Base-by-base conservation (phyloP, 805 yeast genomes). In the Candida broadrunensis region DNA sequence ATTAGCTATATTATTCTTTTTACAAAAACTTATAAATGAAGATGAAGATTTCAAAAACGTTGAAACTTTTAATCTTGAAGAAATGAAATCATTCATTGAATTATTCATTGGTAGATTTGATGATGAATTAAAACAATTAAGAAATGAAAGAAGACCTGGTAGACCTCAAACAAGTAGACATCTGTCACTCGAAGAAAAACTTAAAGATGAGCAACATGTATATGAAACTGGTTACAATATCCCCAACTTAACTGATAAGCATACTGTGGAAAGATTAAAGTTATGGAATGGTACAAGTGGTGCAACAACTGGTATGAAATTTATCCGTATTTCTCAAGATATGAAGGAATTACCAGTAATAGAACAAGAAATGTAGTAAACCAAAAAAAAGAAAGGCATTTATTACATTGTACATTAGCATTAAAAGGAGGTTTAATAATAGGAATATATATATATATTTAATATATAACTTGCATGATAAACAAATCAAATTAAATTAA, bases 211-310 rank as follows among this genome's bases (percentile, higher is more conserved):
- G 42, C 38, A 54, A 29, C 75, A 77, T 31, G 79, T 84, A 42
- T 88, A 76, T 52, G 68, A 63, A 16, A 73, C 87, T 0, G 99
- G 99, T 0, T 63, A 72, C 62, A 66, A 71, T 36, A 70, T 84
- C 4, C 97, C 97, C 1, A 89, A 88, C 59, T 60, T 91, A 46
- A 67, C 81, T 3, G 82, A 81, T 49, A 63, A 60, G 29, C 70
- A 63, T 7, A 83, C 81, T 4, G 91, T 88, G 2, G 65, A 68
- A 29, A 64, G 70, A 26, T 63, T 91, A 48, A 73, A 82, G 54
- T 61, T 64, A 4, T 91, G 97, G 97, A 84, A 85, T 52, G 90
- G 93, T 20, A 80, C 86, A 9, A 68, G 78, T 52, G 97, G 97
- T 35, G 88, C 93, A 15, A 63, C 83, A 38, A 81, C 83, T 31